phyloP scores from a whole-genome alignment of 1,139 yeast species.

The Blastobotrys capitulatus region DNA sequence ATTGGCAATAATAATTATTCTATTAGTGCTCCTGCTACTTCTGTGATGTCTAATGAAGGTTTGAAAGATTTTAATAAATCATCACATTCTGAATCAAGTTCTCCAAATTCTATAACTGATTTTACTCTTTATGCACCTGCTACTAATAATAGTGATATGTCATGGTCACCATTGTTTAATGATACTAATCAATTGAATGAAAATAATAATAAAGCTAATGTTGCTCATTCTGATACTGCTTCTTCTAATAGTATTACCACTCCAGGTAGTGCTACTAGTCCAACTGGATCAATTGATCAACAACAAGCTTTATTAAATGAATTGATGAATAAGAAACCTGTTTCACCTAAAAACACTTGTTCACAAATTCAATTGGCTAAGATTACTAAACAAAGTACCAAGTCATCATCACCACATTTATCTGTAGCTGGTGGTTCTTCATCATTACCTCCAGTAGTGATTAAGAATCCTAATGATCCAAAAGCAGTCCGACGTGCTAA shows the following conservation, averaged over 20 bases:
- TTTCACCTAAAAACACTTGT: slow-evolving; percentile 1
- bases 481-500: slow-evolving; percentile 80
- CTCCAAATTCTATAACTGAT: slow-evolving; percentile 1
- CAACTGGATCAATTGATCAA: neutral
- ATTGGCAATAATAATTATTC: neutral
- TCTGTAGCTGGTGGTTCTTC: slow-evolving; percentile 26
- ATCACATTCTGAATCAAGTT: slow-evolving; percentile 2
- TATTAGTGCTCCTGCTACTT: slow-evolving; percentile 6
- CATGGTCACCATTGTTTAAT: slow-evolving; percentile 13
- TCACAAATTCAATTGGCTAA: neutral
- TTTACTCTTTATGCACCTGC: neutral
- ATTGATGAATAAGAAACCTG: slow-evolving; percentile 2
- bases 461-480: slow-evolving; percentile 54
- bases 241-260: neutral
- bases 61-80: neutral
- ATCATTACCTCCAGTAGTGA: slow-evolving; percentile 59
- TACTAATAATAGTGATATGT: neutral
- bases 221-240: neutral
- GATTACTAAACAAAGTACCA: slow-evolving; percentile 1
- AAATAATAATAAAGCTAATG: too few relatives aligned
- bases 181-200: neutral
- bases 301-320: neutral
- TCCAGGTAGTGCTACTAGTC: neutral
- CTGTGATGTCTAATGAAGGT: slow-evolving; percentile 3
- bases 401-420: slow-evolving; percentile 4